These are phyloP conservation scores for Xylariomycetidae sp. DNA, from an alignment of 2,329 filamentous ascomycete genomes.

Conservation along the genomic window DNA sequence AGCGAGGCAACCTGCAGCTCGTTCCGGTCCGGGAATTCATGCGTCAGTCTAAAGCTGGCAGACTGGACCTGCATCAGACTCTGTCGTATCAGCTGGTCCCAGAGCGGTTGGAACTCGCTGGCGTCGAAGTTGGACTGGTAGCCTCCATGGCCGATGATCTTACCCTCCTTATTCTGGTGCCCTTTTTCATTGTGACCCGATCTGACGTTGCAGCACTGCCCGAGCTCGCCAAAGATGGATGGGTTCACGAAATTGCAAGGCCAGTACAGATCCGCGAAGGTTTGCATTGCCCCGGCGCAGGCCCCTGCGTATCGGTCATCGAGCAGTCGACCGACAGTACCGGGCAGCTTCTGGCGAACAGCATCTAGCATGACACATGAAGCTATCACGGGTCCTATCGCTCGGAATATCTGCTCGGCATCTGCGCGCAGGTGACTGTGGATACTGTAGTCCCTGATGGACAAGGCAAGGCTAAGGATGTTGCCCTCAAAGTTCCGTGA, in stretches of 20 bases:
- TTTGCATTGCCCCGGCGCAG: conserved; percentile 23
- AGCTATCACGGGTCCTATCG: conserved; percentile 26
- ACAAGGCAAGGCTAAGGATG: conserved; percentile 23
- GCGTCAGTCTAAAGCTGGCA: conserved; percentile 21
- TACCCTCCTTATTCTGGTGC: conserved; percentile 27
- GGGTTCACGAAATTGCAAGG: conserved; percentile 23
- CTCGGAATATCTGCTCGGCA: conserved; percentile 25
- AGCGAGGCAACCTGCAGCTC: conserved; percentile 25
- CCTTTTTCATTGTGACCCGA: conserved; percentile 28
- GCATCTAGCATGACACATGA: conserved; percentile 29
- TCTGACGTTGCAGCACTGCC: conserved; percentile 25
- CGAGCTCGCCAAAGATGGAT: conserved; percentile 18
- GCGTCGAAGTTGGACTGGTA: conserved; percentile 24
- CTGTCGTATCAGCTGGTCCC: conserved; percentile 23
- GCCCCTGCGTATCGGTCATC: conserved; percentile 26
- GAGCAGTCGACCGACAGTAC: conserved; percentile 24
- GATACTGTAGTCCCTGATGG: conserved; percentile 19
- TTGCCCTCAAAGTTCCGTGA: conserved; percentile 28
- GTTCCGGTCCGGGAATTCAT: conserved; percentile 21
- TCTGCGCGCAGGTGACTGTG: conserved; percentile 12
- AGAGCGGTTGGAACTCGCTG: conserved; percentile 17
- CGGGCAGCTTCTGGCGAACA: conserved; percentile 24
- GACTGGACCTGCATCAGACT: conserved; percentile 23
- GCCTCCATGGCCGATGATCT: conserved; percentile 27
- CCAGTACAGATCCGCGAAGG: conserved; percentile 26